Base-by-base conservation (phyloP, 768 basidiomycete genomes). In the Clavulina sp. region DNA sequence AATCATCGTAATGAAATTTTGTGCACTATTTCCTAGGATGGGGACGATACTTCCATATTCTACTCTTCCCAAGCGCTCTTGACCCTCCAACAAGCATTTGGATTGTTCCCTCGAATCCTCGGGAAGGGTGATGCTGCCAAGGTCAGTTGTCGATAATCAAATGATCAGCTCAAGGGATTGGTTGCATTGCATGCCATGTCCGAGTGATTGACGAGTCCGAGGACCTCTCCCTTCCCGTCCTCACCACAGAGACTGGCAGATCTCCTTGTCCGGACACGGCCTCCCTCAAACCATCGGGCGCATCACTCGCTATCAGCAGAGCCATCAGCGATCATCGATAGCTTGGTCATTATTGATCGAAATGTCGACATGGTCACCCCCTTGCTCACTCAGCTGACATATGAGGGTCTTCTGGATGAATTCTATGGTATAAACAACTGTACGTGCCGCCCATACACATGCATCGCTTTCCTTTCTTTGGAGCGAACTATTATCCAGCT, bases 331-430 rank as follows among this genome's bases (percentile, higher is more conserved):
- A 75, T 71, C 48, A 73, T 97, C 50, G 95, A 99, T 62, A 81
- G 78, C 13, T 67, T 97, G 54, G 81, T 99, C 57, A 71, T 97
- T 33, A 59, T 99, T 52, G 95, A 99, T 63, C 78, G 95, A 46
- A 78, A 80, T 31, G 78, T 84, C 6, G 95, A 99, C 60, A 84
- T 96, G 84, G 79, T 97, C 54, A 95, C 95, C 0, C 89, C 95
- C 1, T 70, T 97, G 48, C 75, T 93, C 43, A 97, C 95, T 2
- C 92, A 97, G 60, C 69, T 97, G 52, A 99, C 95, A 0, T 97
- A 97, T 58, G 84, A 97, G 62, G 95, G 95, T 19, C 78, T 99
- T 46, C 72, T 96, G 31, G 95, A 97, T 61, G 95, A 99, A 63
- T 67, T 88, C 32, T 70, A 95, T 44, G 84, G 87, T 0, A 81